A percentile compares a stretch with the other conserved stretches of the same genome.
Conservation (phyloP, 768 basidiomycete genomes). For the Myochromella boudieri region DNA sequence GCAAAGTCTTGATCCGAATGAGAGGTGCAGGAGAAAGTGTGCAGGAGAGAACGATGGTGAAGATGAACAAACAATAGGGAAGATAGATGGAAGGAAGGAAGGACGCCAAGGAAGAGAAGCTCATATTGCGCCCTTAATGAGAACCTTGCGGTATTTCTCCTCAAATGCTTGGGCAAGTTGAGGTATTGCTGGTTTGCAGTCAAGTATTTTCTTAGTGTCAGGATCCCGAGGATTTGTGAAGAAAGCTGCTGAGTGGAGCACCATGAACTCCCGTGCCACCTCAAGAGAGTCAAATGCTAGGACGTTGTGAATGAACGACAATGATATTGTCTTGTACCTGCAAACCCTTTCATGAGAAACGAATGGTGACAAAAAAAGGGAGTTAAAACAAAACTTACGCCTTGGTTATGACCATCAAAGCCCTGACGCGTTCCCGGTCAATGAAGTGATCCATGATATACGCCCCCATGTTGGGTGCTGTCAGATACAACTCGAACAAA, state of each 20-base stretch:
- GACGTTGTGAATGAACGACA: constrained; percentile 75
- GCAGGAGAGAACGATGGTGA: constrained; percentile 15
- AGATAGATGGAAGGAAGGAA: constrained; percentile 18
- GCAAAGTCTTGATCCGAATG: constrained; percentile 6
- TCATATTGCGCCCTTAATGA: constrained; percentile 92
- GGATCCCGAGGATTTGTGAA: constrained; percentile 65
- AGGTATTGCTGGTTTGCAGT: constrained; percentile 64
- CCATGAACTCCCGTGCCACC: constrained; percentile 68
- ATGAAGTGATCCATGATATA: constrained; percentile 99
- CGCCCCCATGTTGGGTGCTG: constrained; percentile 94
- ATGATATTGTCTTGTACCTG: constrained; percentile 82
- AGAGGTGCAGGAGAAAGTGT: constrained; percentile 1
- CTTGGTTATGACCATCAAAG: constrained; percentile 88
- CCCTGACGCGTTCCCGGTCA: constrained; percentile 83
- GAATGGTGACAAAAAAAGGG: too few relatives aligned
- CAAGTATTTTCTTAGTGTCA: constrained; percentile 64
- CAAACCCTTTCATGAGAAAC: too few relatives aligned
- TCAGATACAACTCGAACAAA: constrained; percentile 81
- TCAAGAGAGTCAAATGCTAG: constrained; percentile 77
- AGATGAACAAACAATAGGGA: constrained; percentile 19
- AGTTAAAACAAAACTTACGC: constrained; percentile 58
- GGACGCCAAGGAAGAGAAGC: constrained; percentile 8
- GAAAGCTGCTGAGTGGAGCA: constrained; percentile 62
- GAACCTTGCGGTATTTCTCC: constrained; percentile 82
- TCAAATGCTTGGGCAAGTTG: constrained; percentile 67